A percentile compares a stretch with the other conserved stretches of the same genome.
These are phyloP conservation scores for Aspergillus sp. DNA, from an alignment of 2,329 filamentous ascomycete species.

Conservation along the genomic window DNA sequence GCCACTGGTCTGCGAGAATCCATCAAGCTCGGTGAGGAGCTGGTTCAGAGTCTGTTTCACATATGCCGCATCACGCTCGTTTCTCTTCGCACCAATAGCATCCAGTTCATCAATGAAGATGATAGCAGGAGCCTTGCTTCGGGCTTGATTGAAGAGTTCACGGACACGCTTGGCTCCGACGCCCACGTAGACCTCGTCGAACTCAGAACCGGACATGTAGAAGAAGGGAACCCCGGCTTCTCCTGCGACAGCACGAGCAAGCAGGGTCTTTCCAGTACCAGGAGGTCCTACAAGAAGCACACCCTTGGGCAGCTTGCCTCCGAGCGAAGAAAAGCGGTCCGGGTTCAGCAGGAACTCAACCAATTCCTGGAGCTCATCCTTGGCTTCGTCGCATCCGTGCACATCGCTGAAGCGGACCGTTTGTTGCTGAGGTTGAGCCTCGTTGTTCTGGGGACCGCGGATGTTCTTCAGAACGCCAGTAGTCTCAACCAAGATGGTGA, in stretches of 20 bases:
- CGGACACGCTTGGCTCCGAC: constrained; percentile 95
- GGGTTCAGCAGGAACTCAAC: constrained; percentile 95
- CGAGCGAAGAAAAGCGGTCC: constrained; percentile 87
- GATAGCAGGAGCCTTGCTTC: constrained; percentile 83
- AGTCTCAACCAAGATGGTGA: constrained; percentile 80
- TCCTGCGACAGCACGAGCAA: constrained; percentile 91
- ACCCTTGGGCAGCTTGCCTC: constrained; percentile 95
- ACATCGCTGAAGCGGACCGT: constrained; percentile 90
- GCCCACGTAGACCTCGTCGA: constrained; percentile 97
- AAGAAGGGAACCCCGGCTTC: constrained; percentile 98
- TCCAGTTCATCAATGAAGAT: constrained; percentile 95
- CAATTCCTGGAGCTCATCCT: constrained; percentile 94
- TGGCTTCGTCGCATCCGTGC: constrained; percentile 95
- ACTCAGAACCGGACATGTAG: constrained; percentile 99
- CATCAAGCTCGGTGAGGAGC: constrained; percentile 92
- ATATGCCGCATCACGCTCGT: constrained; percentile 89
- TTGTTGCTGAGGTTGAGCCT: constrained; percentile 90
- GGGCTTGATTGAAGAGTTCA: constrained; percentile 82
- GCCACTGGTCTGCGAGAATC: constrained; percentile 90
- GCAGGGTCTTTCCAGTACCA: constrained; percentile 94
- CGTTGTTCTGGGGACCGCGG: constrained; percentile 67
- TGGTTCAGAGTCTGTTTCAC: constrained; percentile 98
- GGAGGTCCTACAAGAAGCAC: constrained; percentile 92
- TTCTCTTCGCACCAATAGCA: constrained; percentile 90
- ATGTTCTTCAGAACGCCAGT: constrained; percentile 78